phyloP scores from a whole-genome alignment of 768 basidiomycete genomes.

The Leucosporidium scottii region DNA sequence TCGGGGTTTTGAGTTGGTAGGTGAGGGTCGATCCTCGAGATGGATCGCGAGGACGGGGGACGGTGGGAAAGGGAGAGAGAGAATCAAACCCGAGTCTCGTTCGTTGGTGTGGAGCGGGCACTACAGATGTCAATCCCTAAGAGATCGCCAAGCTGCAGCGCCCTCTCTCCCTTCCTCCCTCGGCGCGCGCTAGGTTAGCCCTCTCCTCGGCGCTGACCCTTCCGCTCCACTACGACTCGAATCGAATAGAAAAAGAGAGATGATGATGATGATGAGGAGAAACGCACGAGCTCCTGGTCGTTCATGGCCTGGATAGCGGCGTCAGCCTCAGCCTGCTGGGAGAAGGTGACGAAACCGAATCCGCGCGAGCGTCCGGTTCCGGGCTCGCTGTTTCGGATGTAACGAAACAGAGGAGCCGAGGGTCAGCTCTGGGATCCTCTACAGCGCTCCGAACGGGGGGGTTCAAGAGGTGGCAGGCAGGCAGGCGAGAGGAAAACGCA shows the following conservation, averaged over 20 bases:
- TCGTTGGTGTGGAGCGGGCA: too few relatives aligned
- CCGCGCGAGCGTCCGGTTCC: constrained; percentile 88
- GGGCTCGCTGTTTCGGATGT: constrained; percentile 53
- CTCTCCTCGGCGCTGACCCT: background rate
- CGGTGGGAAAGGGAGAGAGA: too few relatives aligned
- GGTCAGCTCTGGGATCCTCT: background rate
- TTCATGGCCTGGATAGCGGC: constrained; percentile 82
- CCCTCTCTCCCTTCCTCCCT: background rate
- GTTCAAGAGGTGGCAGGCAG: constrained; percentile 15
- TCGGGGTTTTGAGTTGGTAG: too few relatives aligned
- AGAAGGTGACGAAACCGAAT: constrained; percentile 90
- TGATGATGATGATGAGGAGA: background rate
- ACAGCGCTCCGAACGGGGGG: background rate
- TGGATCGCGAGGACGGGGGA: too few relatives aligned
- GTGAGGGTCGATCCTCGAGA: too few relatives aligned
- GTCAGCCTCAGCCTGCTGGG: constrained; percentile 75
- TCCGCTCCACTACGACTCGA: background rate
- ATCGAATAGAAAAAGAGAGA: background rate
- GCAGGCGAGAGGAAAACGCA: constrained; percentile 54
- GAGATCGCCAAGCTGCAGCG: too few relatives aligned
- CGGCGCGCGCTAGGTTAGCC: background rate
- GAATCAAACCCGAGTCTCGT: too few relatives aligned
- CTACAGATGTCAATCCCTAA: too few relatives aligned
- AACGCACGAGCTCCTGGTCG: constrained; percentile 57
- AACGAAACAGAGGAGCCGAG: constrained; percentile 8